Evolutionary conservation across 2,329 filamentous ascomycete genomes (phyloP).

Genomic region (Phoma sp.): DNA sequence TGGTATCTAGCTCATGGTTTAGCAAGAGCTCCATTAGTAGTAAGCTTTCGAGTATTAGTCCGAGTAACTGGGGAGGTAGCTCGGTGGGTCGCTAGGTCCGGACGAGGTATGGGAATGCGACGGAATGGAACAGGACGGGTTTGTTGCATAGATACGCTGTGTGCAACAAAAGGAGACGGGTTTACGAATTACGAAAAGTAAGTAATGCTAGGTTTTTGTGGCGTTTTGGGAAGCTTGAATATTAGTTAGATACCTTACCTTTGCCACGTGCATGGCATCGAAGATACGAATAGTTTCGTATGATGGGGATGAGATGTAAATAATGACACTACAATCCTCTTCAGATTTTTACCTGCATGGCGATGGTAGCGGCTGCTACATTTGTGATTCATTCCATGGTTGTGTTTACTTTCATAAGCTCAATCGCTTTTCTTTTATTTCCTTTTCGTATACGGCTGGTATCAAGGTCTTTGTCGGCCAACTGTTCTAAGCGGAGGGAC

Average conservation of each 20-base stretch:
- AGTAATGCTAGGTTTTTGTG: slow-evolving; percentile 1
- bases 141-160: neutral
- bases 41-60: slow-evolving; percentile 45
- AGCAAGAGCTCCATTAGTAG: slow-evolving; percentile 47
- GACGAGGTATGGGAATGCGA: no score
- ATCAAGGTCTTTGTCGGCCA: no score
- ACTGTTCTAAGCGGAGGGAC: no score
- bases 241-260: slow-evolving; percentile 4
- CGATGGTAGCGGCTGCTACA: no score
- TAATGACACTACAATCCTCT: neutral
- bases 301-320: neutral
- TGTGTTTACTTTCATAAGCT: no score
- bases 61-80: slow-evolving; percentile 45
- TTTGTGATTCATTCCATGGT: no score
- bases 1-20: slow-evolving; percentile 49
- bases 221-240: slow-evolving; percentile 1
- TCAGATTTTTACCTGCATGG: neutral
- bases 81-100: slow-evolving; percentile 33
- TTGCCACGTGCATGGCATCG: neutral
- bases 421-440: no score
- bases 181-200: slow-evolving; percentile 11
- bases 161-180: neutral
- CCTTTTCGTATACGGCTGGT: no score
- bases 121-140: neutral
- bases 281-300: neutral